Evolutionary conservation across 2,329 filamentous ascomycete genomes (phyloP).

Genomic region (Periconia sp.): DNA sequence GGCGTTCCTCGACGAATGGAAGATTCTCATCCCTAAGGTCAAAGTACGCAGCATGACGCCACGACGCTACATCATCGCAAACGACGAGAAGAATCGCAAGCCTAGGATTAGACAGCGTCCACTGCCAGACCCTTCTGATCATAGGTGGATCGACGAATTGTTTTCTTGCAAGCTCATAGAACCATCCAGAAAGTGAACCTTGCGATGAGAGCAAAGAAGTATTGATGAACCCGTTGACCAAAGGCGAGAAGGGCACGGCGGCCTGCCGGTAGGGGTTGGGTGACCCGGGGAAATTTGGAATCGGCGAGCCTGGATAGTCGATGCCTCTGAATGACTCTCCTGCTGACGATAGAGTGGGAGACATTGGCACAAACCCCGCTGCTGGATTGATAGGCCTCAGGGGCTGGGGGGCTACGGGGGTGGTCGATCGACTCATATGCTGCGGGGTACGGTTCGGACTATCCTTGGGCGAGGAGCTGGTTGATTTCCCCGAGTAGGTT

Average conservation of each 20-base stretch:
- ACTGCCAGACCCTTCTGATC: constrained; percentile 47
- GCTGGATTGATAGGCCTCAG: constrained; percentile 38
- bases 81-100: constrained; percentile 46
- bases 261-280: constrained; percentile 46
- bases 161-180: constrained; percentile 42
- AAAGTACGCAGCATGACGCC: constrained; percentile 45
- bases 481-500: constrained; percentile 35
- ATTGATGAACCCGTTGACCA: constrained; percentile 46
- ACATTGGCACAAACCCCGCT: constrained; percentile 43
- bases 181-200: constrained; percentile 44
- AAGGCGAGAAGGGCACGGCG: constrained; percentile 28
- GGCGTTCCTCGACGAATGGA: constrained; percentile 44
- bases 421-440: constrained; percentile 46
- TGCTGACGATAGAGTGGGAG: constrained; percentile 32
- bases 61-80: constrained; percentile 48
- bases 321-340: constrained; percentile 36
- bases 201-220: constrained; percentile 42
- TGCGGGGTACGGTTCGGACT: constrained; percentile 46
- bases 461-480: constrained; percentile 39
- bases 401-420: constrained; percentile 46
- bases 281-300: constrained; percentile 31
- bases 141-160: constrained; percentile 43
- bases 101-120: constrained; percentile 47
- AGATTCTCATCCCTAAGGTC: constrained; percentile 46
- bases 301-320: constrained; percentile 38